These are phyloP conservation scores for Heterobasidion parviporum DNA, from an alignment of 1,284 basidiomycete genomes.

Conservation along the genomic window DNA sequence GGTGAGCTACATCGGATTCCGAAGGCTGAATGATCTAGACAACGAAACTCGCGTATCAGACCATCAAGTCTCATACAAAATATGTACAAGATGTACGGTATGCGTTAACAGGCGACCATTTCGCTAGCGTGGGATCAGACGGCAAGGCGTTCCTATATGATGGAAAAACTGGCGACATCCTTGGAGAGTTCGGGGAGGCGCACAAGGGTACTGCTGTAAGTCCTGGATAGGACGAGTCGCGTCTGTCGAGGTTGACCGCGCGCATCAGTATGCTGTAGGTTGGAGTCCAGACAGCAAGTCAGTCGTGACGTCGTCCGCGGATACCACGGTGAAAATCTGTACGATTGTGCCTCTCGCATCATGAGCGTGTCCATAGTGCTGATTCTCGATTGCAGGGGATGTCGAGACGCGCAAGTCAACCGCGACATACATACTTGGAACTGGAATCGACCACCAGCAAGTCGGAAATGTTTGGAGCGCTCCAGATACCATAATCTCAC, in stretches of 20 bases:
- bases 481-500: constrained; percentile 69
- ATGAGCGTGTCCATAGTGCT: neutral
- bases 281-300: constrained; percentile 74
- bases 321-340: constrained; percentile 87
- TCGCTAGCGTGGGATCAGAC: constrained; percentile 90
- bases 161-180: constrained; percentile 80
- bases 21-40: neutral
- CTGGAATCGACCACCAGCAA: constrained; percentile 72
- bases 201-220: constrained; percentile 76
- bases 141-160: constrained; percentile 88
- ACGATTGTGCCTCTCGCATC: constrained; percentile 17
- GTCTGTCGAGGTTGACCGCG: neutral
- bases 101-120: constrained; percentile 73
- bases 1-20: constrained; percentile 27
- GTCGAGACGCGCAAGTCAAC: constrained; percentile 60
- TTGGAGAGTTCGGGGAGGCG: constrained; percentile 58
- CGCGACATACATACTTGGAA: constrained; percentile 65
- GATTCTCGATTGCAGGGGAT: constrained; percentile 54
- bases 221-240: constrained; percentile 11
- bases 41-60: constrained; percentile 26
- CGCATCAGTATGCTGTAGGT: constrained; percentile 57
- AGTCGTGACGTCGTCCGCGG: constrained; percentile 80
- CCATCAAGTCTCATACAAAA: constrained; percentile 85
- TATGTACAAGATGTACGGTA: constrained; percentile 93
- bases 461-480: constrained; percentile 83